phyloP scores from a whole-genome alignment of 192 early-diverging fungal species.

The Coemansia sp. region DNA sequence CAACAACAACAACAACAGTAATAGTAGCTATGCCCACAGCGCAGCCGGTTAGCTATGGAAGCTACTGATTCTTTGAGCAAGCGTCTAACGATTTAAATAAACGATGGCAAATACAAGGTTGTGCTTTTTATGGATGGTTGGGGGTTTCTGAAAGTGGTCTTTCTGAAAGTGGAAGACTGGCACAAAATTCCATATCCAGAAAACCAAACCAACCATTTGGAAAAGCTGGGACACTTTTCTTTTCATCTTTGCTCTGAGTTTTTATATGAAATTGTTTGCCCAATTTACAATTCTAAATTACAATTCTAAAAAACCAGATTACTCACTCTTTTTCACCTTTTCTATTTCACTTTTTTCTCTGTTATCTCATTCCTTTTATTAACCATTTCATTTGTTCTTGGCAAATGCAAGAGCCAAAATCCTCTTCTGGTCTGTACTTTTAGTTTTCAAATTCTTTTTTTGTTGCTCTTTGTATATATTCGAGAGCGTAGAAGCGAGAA shows the following conservation, averaged over 20 bases:
- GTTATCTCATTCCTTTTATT: background rate
- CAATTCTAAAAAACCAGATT: background rate
- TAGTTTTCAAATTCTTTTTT: background rate
- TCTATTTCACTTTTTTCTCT: background rate
- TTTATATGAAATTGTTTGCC: background rate
- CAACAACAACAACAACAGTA: background rate
- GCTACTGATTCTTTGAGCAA: too few species aligned
- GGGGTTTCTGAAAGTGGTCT: too few species aligned
- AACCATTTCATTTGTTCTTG: background rate
- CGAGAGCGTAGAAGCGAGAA: background rate
- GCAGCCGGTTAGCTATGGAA: too few species aligned
- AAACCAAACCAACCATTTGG: too few species aligned
- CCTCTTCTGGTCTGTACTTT: background rate
- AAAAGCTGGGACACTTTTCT: too few species aligned
- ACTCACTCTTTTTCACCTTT: background rate
- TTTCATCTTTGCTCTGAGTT: background rate
- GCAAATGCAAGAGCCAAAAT: background rate
- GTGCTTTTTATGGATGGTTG: too few species aligned
- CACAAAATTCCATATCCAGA: too few species aligned
- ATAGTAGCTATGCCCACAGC: too few species aligned
- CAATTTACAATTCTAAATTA: background rate
- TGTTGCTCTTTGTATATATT: background rate
- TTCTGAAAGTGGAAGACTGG: too few species aligned
- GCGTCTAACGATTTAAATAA: too few species aligned
- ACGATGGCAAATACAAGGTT: too few species aligned